These are phyloP conservation scores for Trypanosoma mega DNA, from an alignment of 208 protist species.

Conservation along the genomic window DNA sequence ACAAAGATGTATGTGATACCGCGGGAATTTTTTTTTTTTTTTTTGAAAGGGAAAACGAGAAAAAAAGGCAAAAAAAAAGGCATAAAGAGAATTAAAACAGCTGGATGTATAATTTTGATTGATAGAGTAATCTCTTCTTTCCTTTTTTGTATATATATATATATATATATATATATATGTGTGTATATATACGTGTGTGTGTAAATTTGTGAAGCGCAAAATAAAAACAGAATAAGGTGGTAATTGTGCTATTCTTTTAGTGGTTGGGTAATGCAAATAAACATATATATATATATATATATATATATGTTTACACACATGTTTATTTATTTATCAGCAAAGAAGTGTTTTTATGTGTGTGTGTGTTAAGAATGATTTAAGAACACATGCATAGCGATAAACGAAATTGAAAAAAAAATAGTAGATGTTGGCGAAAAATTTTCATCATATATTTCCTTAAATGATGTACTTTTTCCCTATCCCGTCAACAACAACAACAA, in stretches of 20 bases:
- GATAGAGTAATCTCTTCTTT: conserved; percentile 12
- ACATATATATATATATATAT: conserved; percentile 1
- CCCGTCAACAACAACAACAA: no score
- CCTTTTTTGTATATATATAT: conserved; percentile 22
- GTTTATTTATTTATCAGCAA: no score
- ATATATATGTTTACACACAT: neutral
- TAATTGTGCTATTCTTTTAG: no score
- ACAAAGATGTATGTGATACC: neutral
- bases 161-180: conserved; percentile 12
- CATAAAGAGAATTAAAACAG: neutral
- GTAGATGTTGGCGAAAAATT: no score
- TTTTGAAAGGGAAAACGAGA: neutral
- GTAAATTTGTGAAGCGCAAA: neutral
- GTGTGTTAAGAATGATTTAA: no score
- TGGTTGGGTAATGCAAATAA: neutral
- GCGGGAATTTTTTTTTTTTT: neutral
- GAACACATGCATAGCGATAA: no score
- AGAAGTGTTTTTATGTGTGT: no score
- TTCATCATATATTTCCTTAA: no score
- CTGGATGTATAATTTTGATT: neutral
- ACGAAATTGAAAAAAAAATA: no score
- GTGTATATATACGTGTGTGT: neutral
- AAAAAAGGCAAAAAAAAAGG: conserved; percentile 4
- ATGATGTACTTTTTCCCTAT: no score
- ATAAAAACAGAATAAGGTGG: no score